Evolutionary conservation across 1,284 basidiomycete genomes (phyloP), one percentile per base, ranked within the genome.

Genomic region (Trichosporon ovoides): DNA sequence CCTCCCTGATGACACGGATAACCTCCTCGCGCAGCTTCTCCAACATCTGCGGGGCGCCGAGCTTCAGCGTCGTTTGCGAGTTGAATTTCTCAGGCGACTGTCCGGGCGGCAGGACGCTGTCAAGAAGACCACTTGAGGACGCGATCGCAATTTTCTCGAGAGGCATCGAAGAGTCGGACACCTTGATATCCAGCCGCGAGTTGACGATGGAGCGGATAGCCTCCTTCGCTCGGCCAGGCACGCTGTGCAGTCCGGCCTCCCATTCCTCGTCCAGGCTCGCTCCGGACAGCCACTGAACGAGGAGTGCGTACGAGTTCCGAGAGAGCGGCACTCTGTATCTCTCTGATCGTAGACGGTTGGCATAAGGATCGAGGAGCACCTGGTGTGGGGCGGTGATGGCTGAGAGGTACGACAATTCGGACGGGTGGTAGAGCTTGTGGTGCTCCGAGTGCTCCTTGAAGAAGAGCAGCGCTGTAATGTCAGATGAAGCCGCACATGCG

Each of bases 231-330:
- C 89, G 78, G 33, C 73, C 74, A 16, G 75, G 68, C 34, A 66
- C 85, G 62, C 83, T 84, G 66, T 92, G 90, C 7, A 91, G 86
- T 22, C 86, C 82, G 65, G 77, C 67, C 56, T 91, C 89, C 18
- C 91, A 88, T 52, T 87, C 85, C 10, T 89, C 88, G 59, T 85
- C 83, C 31, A 93, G 88, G 28, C 87, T 79, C 1, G 87, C 86
- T 69, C 94, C 91, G 31, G 91, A 96, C 56, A 99, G 79, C 96
- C 96, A 99, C 36, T 94, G 94, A 9, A 98, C 83, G 11, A 99
- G 81, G 7, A 99, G 84, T 38, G 88, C 85, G 72, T 97, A 95
- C 1, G 93, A 89, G 46, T 92, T 94, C 43, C 90, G 85, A 62
- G 89, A 92, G 85, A 98, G 89, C 37, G 87, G 85, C 59, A 98